These are phyloP conservation scores for Auriscalpium vulgare DNA, from an alignment of 768 basidiomycete species.

Conservation along the genomic window DNA sequence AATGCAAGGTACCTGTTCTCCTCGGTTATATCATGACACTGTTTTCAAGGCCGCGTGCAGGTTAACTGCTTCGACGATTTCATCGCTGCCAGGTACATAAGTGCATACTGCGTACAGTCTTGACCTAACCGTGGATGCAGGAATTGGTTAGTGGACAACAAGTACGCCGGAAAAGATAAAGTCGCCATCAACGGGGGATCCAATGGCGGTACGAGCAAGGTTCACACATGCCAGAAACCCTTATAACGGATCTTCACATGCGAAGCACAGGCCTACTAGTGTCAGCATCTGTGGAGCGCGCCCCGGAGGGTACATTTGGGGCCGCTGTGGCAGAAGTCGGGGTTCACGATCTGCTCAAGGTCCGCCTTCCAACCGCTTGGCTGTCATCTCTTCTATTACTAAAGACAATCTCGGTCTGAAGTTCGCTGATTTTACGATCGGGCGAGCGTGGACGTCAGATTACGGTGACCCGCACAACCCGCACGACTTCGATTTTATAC, in stretches of 20 bases:
- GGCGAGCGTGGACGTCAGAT: conserved; percentile 72
- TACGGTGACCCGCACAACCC: conserved; percentile 71
- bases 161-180: conserved; percentile 60
- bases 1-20: conserved; percentile 46
- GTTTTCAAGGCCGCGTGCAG: conserved; percentile 23
- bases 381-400: not conserved
- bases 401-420: conserved; percentile 17
- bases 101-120: not conserved
- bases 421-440: conserved; percentile 75
- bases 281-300: conserved; percentile 80
- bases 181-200: conserved; percentile 74
- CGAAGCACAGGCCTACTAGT: conserved; percentile 53
- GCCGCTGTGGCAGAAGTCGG: conserved; percentile 77
- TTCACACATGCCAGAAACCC: no score
- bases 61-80: conserved; percentile 78
- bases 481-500: conserved; percentile 78
- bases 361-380: conserved; percentile 20
- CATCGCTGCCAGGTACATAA: conserved; percentile 64
- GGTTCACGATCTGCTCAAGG: conserved; percentile 73
- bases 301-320: conserved; percentile 69
- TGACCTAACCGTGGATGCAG: conserved; percentile 26
- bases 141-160: conserved; percentile 64
- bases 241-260: no score
- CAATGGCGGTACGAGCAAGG: conserved; percentile 54
- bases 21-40: not conserved